Base-by-base conservation (phyloP, 106 monocot species). In the Amphibolis antarctica region DNA sequence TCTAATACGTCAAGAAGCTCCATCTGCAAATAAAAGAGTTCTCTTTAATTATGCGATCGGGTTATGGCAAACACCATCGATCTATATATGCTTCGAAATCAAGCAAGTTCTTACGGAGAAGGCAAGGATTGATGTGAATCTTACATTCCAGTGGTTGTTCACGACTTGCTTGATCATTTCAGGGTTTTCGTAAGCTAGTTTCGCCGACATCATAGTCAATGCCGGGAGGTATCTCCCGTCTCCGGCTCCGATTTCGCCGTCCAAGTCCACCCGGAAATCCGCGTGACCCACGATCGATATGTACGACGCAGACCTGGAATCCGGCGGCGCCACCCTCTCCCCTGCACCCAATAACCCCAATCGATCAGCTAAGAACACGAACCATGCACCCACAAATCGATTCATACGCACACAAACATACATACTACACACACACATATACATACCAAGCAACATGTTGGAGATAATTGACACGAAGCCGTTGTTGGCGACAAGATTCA, bases 1-100 rank as follows among this genome's bases (percentile, higher is more conserved):
- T 76, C 52, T 45, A 69, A 85, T 66, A 51, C 78, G 31, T 63
- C 81, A 46, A 78, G 42, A 58, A 76, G 79, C 25, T 79, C 66
- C 85, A 85, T 85, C 85, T 85, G 78, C 67, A n/a, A n/a, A n/a
- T n/a, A n/a, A n/a, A n/a, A n/a, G n/a, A n/a, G n/a, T n/a, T n/a
- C n/a, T n/a, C n/a, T n/a, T n/a, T n/a, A n/a, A n/a, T n/a, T n/a
- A n/a, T n/a, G n/a, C n/a, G n/a, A n/a, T n/a, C n/a, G n/a, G n/a
- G n/a, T n/a, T n/a, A n/a, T n/a, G n/a, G n/a, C n/a, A n/a, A n/a
- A n/a, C n/a, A n/a, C n/a, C n/a, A n/a, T n/a, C n/a, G n/a, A n/a
- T n/a, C n/a, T n/a, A n/a, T n/a, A n/a, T n/a, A n/a, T n/a, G n/a
- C n/a, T n/a, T n/a, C n/a, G n/a, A n/a, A n/a, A n/a, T n/a, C n/a